phyloP scores from a whole-genome alignment of 768 basidiomycete genomes.

The Trametes punicea region DNA sequence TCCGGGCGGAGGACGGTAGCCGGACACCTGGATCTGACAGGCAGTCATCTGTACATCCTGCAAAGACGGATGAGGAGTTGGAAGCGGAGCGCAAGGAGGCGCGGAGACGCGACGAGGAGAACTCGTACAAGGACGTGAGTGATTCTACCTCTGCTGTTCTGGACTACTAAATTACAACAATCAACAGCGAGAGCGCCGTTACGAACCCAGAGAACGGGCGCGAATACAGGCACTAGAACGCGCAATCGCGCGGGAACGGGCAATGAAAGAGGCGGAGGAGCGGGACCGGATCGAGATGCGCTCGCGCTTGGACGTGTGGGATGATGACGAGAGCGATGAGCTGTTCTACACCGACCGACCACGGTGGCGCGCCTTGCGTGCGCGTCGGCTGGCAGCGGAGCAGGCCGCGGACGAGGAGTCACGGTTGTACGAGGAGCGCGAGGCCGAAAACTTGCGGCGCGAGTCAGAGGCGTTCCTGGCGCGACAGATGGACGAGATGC shows the following conservation, averaged over 20 bases:
- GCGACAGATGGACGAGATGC: conserved; percentile 94
- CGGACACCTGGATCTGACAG: conserved; percentile 30
- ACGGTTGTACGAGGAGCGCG: conserved; percentile 76
- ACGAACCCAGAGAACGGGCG: conserved; percentile 83
- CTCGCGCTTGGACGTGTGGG: conserved; percentile 81
- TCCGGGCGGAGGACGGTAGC: conserved; percentile 57
- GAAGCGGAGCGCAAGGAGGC: conserved; percentile 80
- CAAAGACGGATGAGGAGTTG: conserved; percentile 78
- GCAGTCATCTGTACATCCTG: conserved; percentile 23
- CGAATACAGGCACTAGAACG: conserved; percentile 78
- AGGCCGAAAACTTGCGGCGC: conserved; percentile 79
- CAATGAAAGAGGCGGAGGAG: conserved; percentile 73
- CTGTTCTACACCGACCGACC: conserved; percentile 86
- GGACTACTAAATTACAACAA: not conserved
- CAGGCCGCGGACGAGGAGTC: conserved; percentile 83
- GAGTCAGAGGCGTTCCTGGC: conserved; percentile 95
- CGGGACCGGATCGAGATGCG: conserved; percentile 79
- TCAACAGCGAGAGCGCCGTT: conserved; percentile 83
- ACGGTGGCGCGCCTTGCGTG: conserved; percentile 82
- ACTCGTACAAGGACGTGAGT: conserved; percentile 83
- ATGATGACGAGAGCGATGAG: conserved; percentile 92
- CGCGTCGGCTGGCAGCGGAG: conserved; percentile 69
- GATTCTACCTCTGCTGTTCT: not conserved
- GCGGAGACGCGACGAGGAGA: conserved; percentile 74
- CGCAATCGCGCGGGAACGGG: conserved; percentile 66